Base-by-base conservation (phyloP, 2,329 filamentous ascomycete species). In the Pyrenochaeta sp. region DNA sequence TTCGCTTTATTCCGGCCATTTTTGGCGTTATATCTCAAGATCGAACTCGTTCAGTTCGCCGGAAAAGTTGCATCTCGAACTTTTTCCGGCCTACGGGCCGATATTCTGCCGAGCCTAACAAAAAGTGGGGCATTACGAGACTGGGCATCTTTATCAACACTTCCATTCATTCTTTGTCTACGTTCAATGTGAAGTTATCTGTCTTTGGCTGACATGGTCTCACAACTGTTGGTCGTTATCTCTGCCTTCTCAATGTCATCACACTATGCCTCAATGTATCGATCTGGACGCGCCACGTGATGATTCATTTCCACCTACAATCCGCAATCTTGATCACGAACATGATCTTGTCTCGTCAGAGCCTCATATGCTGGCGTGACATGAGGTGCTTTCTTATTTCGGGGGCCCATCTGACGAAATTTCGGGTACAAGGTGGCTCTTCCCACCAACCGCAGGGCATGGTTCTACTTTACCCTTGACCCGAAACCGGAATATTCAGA, bases 1-100 rank as follows among this genome's bases (percentile, higher is more conserved):
- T 72, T 44, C 66, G 66, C 56, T 75, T 75, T n/a, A 73, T 69
- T 49, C 71, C 72, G n/a, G 68, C 67, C 72, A 75, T 75, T 42
- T 36, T 64, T 12, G 41, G 50, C 37, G 30, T 31, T 32, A 29
- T 45, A 40, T 45, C 32, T 46, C 58, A 45, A 4, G 45, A 53
- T 47, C 45, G 51, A 43, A 35, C 42, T n/a, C 36, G 50, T 48
- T 48, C 30, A 45, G 45, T 42, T 49, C 40, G 30, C 32, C 40
- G 49, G 36, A 55, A 60, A 59, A 61, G 51, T 60, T 51, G 56
- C 56, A 50, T 46, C 56, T 60, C 56, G 51, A 67, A 68, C 61
- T 63, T 68, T 71, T 69, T 61, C 60, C 54, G 51, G 54, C 18
- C 30, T 36, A 55, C 58, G 61, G 62, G 36, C 60, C 62, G 64